phyloP scores from a whole-genome alignment of 2,329 filamentous ascomycete genomes.

The Podosphaera leucotricha region DNA sequence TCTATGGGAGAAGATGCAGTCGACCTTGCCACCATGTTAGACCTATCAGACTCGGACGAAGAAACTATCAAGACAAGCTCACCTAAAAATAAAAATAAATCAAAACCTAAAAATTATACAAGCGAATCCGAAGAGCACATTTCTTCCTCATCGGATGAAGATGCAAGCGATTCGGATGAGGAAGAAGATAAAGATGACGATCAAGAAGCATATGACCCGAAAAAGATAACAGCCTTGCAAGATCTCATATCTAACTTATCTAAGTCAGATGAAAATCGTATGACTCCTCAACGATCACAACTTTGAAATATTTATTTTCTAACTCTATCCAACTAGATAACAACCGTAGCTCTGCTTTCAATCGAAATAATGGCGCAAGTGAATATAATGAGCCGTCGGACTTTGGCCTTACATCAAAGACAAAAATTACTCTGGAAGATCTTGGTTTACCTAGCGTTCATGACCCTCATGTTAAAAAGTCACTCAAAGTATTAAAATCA shows the following conservation, averaged over 20 bases:
- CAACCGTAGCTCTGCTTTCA: constrained; percentile 7
- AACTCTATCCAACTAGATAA: constrained; percentile 16
- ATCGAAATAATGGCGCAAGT: constrained; percentile 23
- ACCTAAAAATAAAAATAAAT: constrained; percentile 18
- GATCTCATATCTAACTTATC: constrained; percentile 44
- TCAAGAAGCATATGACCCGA: constrained; percentile 18
- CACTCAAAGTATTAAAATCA: constrained; percentile 49
- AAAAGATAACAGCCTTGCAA: constrained; percentile 38
- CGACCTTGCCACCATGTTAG: constrained; percentile 15
- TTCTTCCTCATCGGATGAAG: constrained; percentile 23
- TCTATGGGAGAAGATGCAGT: constrained; percentile 31
- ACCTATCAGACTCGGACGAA: constrained; percentile 30
- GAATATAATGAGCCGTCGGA: constrained; percentile 39
- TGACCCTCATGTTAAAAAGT: constrained; percentile 54
- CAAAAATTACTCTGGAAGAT: constrained; percentile 36
- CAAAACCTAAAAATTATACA: constrained; percentile 19
- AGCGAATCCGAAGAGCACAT: constrained; percentile 30
- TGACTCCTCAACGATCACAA: no score
- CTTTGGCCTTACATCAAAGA: constrained; percentile 29
- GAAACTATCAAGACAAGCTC: constrained; percentile 19
- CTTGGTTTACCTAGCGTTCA: constrained; percentile 46
- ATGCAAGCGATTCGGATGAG: no score
- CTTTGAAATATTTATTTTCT: no score
- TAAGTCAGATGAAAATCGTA: no score
- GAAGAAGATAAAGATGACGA: constrained; percentile 16